Evolutionary conservation across 805 yeast species (phyloP).

Genomic region (Candida golubevii): DNA sequence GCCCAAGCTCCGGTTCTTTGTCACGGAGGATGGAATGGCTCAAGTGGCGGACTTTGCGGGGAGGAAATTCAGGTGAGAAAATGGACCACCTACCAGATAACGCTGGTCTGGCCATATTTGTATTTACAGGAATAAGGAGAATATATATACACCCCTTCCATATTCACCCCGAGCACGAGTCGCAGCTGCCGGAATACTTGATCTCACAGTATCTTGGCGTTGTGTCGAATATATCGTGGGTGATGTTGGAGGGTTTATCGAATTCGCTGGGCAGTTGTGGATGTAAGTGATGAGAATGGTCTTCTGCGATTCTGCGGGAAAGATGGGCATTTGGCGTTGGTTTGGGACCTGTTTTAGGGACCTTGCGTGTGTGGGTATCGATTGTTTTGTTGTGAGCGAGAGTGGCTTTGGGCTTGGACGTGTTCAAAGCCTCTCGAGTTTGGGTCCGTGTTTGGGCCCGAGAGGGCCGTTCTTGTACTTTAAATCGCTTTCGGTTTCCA

Average conservation of each 20-base stretch:
- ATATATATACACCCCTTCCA: slow-evolving; percentile 4
- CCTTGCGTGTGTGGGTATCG: background rate
- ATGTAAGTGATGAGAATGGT: too few relatives aligned
- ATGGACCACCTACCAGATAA: background rate
- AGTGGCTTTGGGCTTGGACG: background rate
- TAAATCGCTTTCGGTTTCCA: background rate
- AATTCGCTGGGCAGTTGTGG: background rate
- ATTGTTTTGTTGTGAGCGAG: background rate
- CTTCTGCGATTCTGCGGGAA: background rate
- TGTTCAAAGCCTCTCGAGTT: background rate
- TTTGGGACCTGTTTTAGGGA: background rate
- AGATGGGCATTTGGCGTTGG: background rate
- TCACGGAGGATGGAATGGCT: slow-evolving; percentile 77
- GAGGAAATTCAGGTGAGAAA: slow-evolving; percentile 36
- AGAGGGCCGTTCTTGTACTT: too few relatives aligned
- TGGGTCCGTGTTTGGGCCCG: too few relatives aligned
- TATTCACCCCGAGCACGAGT: slow-evolving; percentile 21
- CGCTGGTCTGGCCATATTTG: background rate
- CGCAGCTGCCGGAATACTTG: slow-evolving; percentile 20
- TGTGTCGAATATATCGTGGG: slow-evolving; percentile 30
- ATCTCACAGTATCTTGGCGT: slow-evolving; percentile 32
- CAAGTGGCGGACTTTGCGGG: slow-evolving; percentile 92
- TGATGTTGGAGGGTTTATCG: background rate
- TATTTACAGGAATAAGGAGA: slow-evolving; percentile 4
- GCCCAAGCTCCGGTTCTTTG: slow-evolving; percentile 68